Evolutionary conservation across 202 grass and related monocot species (phyloP).

Genomic region (Cymbopogon flexuosus): DNA sequence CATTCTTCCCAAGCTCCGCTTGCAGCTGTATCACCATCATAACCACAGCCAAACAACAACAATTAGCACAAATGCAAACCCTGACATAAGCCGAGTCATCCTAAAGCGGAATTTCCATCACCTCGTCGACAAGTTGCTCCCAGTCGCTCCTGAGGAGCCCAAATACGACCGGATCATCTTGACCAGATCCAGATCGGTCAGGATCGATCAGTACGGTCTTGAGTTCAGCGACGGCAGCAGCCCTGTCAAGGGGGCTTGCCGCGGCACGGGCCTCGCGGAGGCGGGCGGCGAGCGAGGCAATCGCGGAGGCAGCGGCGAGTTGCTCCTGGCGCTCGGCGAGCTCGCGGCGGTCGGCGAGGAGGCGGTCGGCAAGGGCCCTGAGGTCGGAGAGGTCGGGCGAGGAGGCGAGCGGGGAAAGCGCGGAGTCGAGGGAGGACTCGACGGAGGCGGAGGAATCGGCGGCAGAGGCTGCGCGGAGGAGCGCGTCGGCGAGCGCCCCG

Average conservation of each 20-base stretch:
- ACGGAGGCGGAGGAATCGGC: conserved; percentile 35
- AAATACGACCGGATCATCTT: conserved; percentile 59
- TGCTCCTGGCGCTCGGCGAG: conserved; percentile 67
- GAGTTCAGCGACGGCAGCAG: conserved; percentile 43
- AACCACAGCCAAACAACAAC: conserved; percentile 14
- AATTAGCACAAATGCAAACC: conserved; percentile 19
- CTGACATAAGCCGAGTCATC: conserved; percentile 13
- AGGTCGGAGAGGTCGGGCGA: conserved; percentile 65
- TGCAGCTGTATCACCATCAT: conserved; percentile 52
- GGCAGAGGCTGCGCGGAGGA: conserved; percentile 48
- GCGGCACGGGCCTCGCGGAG: conserved; percentile 53
- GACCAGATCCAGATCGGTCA: conserved; percentile 25
- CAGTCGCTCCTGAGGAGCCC: conserved; percentile 68
- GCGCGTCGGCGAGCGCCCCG: conserved; percentile 41
- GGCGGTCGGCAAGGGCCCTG: conserved; percentile 53
- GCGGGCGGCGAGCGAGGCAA: conserved; percentile 46
- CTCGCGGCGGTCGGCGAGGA: conserved; percentile 48
- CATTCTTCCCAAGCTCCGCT: conserved; percentile 53
- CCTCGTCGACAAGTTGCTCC: conserved; percentile 74
- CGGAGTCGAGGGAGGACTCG: conserved; percentile 39
- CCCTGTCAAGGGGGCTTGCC: conserved; percentile 44
- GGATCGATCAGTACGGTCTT: conserved; percentile 37
- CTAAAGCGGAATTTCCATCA: conserved; percentile 22
- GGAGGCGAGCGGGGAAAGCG: conserved; percentile 60
- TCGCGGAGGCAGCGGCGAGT: conserved; percentile 43